Conservation (phyloP, 1,139 yeast genomes). For the Pneumocystis sp. region DNA sequence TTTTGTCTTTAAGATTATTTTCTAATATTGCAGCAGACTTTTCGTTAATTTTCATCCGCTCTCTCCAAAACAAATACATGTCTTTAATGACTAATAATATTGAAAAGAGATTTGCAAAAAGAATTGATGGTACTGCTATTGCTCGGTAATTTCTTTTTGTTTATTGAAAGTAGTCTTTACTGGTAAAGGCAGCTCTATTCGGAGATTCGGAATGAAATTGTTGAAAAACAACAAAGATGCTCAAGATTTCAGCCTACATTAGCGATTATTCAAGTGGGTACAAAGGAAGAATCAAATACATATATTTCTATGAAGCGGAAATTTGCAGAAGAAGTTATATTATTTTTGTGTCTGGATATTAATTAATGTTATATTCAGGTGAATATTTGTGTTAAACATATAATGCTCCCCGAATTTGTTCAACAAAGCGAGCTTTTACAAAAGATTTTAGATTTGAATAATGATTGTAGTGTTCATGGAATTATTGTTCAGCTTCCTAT, state of each 20-base stretch:
- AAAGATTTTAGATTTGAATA: slow-evolving; percentile 20
- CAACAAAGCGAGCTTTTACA: background rate
- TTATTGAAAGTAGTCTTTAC: background rate
- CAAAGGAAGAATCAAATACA: slow-evolving; percentile 80
- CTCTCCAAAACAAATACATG: background rate
- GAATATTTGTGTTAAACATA: background rate
- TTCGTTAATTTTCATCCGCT: background rate
- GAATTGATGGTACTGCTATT: background rate
- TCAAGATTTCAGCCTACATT: slow-evolving; percentile 60
- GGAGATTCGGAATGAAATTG: slow-evolving; percentile 32
- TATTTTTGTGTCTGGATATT: background rate
- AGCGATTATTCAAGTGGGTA: slow-evolving; percentile 80
- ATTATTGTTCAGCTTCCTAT: slow-evolving; percentile 82
- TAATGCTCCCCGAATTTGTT: background rate
- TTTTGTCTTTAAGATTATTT: background rate
- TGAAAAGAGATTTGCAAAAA: background rate
- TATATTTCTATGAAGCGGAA: slow-evolving; percentile 87
- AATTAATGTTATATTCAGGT: background rate
- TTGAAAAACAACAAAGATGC: slow-evolving; percentile 37
- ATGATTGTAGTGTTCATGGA: slow-evolving; percentile 71
- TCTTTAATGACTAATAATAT: background rate
- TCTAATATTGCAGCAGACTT: background rate
- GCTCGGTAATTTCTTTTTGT: background rate
- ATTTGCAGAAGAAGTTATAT: slow-evolving; percentile 44
- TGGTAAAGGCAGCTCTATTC: background rate